Evolutionary conservation across 2,329 filamentous ascomycete genomes (phyloP).

Genomic region (Aspergillus luchuensis): DNA sequence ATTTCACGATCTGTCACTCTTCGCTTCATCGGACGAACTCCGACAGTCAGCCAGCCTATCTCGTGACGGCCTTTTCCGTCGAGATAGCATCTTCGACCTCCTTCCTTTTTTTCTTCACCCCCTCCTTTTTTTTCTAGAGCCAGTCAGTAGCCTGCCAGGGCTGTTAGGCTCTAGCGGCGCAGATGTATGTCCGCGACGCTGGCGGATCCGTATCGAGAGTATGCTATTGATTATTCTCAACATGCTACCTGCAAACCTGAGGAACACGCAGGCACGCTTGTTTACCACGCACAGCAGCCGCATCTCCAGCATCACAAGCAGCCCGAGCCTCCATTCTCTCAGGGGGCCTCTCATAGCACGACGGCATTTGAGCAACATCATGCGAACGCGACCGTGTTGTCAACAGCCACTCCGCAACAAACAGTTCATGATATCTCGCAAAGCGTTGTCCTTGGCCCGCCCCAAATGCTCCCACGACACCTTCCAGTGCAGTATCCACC

Average conservation of each 20-base stretch:
- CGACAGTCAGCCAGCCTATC: neutral
- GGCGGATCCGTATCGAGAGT: conserved; percentile 75
- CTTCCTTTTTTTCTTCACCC: neutral
- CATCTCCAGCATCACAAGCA: conserved; percentile 41
- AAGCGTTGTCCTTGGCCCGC: conserved; percentile 33
- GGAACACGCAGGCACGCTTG: conserved; percentile 65
- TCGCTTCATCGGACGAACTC: neutral
- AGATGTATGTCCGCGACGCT: conserved; percentile 71
- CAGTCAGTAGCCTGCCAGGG: conserved; percentile 61
- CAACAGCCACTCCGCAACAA: conserved; percentile 33
- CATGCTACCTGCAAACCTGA: conserved; percentile 67
- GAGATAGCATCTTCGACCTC: conserved; percentile 3
- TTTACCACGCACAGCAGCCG: conserved; percentile 57
- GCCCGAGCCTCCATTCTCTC: conserved; percentile 36
- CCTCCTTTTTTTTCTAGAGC: neutral
- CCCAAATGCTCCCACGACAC: conserved; percentile 39
- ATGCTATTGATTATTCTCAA: conserved; percentile 73
- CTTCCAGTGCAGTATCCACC: conserved; percentile 39
- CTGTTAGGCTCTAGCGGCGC: conserved; percentile 72
- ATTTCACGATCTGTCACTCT: neutral
- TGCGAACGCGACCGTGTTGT: conserved; percentile 42
- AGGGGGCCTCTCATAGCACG: conserved; percentile 35
- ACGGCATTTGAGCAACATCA: conserved; percentile 41
- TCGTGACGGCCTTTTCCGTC: neutral
- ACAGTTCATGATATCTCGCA: conserved; percentile 37